Evolutionary conservation across 768 basidiomycete species (phyloP).

Genomic region (Lyophyllum decastes): DNA sequence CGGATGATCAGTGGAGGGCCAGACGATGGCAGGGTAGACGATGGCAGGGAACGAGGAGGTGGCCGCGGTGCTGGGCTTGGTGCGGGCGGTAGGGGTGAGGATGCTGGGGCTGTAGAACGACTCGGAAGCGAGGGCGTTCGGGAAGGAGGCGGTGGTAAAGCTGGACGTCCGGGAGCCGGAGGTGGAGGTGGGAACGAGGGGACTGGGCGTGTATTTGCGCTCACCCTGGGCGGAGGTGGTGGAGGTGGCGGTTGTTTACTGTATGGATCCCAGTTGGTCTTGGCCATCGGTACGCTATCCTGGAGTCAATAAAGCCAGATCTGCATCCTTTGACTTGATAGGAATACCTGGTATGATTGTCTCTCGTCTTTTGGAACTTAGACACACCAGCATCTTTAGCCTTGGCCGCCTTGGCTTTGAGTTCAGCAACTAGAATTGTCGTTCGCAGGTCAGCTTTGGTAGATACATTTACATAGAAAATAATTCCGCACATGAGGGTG

Average conservation of each 20-base stretch:
- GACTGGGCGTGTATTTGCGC: slow-evolving; percentile 30
- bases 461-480: background rate
- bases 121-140: background rate
- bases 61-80: slow-evolving; percentile 6
- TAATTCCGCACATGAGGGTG: slow-evolving; percentile 34
- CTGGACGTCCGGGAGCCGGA: slow-evolving; percentile 19
- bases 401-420: slow-evolving; percentile 64
- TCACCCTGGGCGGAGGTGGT: slow-evolving; percentile 44
- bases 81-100: slow-evolving; percentile 16
- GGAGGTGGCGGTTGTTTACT: slow-evolving; percentile 53
- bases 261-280: slow-evolving; percentile 66
- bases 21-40: slow-evolving; percentile 26
- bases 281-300: slow-evolving; percentile 55
- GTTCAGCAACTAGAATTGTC: slow-evolving; percentile 51
- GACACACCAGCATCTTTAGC: slow-evolving; percentile 58
- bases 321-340: background rate
- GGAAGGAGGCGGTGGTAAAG: slow-evolving; percentile 9
- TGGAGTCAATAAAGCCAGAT: background rate
- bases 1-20: slow-evolving; percentile 35
- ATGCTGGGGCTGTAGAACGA: slow-evolving; percentile 15
- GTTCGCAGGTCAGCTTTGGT: slow-evolving; percentile 9
- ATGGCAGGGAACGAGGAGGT: slow-evolving; percentile 13
- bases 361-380: slow-evolving; percentile 55
- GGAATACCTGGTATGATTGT: slow-evolving; percentile 52
- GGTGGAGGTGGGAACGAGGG: slow-evolving; percentile 20